These are phyloP conservation scores for Penicillium argentinense DNA, from an alignment of 495 filamentous ascomycete species.

Conservation along the genomic window DNA sequence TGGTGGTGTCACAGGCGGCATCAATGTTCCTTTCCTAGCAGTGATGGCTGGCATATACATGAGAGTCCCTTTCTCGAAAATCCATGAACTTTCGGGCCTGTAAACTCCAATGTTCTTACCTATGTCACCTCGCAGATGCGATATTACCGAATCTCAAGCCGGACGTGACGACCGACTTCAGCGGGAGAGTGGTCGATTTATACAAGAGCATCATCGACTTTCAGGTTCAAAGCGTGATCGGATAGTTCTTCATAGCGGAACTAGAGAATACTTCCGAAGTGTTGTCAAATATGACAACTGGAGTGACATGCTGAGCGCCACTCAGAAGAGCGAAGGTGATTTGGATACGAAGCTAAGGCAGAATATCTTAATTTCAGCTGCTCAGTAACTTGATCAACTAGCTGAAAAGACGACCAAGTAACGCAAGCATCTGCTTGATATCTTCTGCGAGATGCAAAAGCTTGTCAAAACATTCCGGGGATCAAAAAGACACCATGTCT, in stretches of 20 bases:
- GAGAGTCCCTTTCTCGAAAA: slow-evolving; percentile 5
- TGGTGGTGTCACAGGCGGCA: slow-evolving; percentile 5
- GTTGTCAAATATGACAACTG: slow-evolving; percentile 7
- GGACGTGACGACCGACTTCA: not conserved
- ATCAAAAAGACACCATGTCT: not conserved
- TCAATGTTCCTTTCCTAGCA: slow-evolving; percentile 10
- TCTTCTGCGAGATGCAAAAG: not conserved
- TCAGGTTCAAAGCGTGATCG: slow-evolving; percentile 11
- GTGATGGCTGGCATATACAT: slow-evolving; percentile 10
- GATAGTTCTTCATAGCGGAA: slow-evolving; percentile 5
- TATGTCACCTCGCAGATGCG: slow-evolving; percentile 12
- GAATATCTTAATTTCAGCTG: not conserved
- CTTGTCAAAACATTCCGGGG: not conserved
- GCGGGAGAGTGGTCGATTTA: not conserved
- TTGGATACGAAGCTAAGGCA: not conserved
- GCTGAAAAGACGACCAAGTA: not conserved
- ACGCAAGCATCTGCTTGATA: not conserved
- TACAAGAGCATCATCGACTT: slow-evolving; percentile 10
- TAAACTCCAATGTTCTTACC: slow-evolving; percentile 3
- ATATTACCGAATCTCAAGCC: not conserved
- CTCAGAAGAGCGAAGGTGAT: not conserved
- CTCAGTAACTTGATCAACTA: not conserved
- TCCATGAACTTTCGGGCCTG: not conserved
- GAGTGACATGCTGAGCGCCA: not conserved
- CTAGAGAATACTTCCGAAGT: slow-evolving; percentile 4